Evolutionary conservation across 78 protist species (phyloP).

Genomic region (Dictyostelium citrinum): DNA sequence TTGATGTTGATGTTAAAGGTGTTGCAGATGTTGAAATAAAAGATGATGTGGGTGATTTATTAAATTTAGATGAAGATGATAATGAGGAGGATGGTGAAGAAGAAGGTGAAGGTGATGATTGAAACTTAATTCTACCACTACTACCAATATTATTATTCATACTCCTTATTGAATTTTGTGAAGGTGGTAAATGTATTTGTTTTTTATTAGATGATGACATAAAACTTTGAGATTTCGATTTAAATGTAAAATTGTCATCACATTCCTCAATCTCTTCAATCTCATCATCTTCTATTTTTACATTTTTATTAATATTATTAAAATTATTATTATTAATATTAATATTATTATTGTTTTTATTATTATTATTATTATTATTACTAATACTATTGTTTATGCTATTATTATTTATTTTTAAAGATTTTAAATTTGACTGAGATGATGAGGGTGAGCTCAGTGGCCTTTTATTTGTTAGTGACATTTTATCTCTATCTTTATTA

Average conservation of each 20-base stretch:
- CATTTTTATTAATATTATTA: neutral
- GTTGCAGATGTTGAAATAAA: neutral
- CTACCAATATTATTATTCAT: neutral
- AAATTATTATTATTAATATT: neutral
- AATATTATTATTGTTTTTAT: neutral
- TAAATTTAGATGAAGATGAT: neutral
- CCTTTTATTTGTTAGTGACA: neutral
- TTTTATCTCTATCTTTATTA: neutral
- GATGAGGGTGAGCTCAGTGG: neutral
- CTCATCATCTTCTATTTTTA: neutral
- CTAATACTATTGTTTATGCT: neutral
- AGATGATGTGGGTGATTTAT: neutral
- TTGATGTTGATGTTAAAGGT: neutral
- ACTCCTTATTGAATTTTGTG: neutral
- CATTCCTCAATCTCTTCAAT: constrained; percentile 9
- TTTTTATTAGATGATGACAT: neutral
- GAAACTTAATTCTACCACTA: neutral
- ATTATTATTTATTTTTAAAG: neutral
- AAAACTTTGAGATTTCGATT: neutral
- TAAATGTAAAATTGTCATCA: neutral
- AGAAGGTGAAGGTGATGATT: neutral
- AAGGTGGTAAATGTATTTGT: neutral
- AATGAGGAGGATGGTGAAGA: neutral
- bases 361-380: neutral
- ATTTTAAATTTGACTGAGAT: neutral